A percentile compares a stretch with the other conserved stretches of the same genome.
Conservation (phyloP, 78 protist species). For the Planoprotostelium fungivorum region DNA sequence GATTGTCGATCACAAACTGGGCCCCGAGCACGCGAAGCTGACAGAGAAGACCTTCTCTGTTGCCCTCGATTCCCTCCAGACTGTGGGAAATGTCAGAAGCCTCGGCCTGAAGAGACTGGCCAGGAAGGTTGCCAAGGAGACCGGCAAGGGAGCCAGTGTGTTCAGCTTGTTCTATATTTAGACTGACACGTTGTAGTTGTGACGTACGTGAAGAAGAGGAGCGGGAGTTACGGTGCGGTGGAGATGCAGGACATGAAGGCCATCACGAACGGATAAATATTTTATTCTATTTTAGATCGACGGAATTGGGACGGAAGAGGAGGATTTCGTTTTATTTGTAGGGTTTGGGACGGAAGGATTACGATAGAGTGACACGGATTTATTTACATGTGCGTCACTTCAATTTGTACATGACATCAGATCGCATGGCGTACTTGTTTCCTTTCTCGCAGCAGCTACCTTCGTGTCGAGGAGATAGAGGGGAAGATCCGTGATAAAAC, state of each 20-base stretch:
- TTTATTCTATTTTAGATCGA: too few relatives aligned
- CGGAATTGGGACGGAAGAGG: too few relatives aligned
- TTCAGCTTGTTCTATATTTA: not conserved
- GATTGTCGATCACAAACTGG: not conserved
- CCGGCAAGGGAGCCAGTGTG: not conserved
- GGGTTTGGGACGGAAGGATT: too few relatives aligned
- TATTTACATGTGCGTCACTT: too few relatives aligned
- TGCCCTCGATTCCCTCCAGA: not conserved
- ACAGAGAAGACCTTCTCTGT: not conserved
- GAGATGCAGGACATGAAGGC: not conserved
- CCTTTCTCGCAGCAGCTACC: not conserved
- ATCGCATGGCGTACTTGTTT: not conserved
- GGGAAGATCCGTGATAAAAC: not conserved
- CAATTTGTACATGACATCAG: not conserved
- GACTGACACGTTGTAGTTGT: not conserved
- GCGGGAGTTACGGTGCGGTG: not conserved
- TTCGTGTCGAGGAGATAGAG: not conserved
- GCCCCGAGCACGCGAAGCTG: not conserved
- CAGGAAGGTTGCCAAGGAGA: not conserved
- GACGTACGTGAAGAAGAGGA: not conserved
- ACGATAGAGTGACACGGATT: too few relatives aligned
- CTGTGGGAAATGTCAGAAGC: not conserved
- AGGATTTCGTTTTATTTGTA: too few relatives aligned
- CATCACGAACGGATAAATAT: not conserved
- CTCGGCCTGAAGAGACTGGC: not conserved